These are phyloP conservation scores for Debaryomyces prosopidis DNA, from an alignment of 805 yeast species.

Conservation along the genomic window DNA sequence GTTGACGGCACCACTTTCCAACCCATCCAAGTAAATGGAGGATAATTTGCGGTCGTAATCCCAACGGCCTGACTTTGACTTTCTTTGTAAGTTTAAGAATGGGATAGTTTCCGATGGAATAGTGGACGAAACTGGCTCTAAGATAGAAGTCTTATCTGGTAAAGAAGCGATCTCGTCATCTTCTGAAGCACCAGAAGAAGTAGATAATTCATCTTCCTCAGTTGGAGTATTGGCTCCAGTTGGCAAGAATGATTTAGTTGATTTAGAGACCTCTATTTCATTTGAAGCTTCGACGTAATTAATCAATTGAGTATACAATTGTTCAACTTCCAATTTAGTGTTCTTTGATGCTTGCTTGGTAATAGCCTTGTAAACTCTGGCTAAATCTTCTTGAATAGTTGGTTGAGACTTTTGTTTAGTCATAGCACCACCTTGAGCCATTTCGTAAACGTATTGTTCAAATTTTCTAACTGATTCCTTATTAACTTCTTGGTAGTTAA, in stretches of 20 bases:
- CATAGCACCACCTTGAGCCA: conserved; percentile 92
- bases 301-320: conserved; percentile 68
- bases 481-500: conserved; percentile 79
- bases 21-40: conserved; percentile 78
- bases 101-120: conserved; percentile 87
- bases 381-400: conserved; percentile 80
- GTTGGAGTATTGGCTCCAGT: conserved; percentile 39
- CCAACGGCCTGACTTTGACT: conserved; percentile 71
- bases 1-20: conserved; percentile 91
- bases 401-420: conserved; percentile 66
- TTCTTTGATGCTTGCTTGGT: conserved; percentile 65
- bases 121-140: conserved; percentile 70
- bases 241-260: conserved; percentile 53
- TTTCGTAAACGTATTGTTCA: conserved; percentile 92
- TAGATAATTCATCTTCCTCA: conserved; percentile 40
- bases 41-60: conserved; percentile 78
- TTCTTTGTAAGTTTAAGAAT: conserved; percentile 88
- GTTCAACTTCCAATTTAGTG: conserved; percentile 70
- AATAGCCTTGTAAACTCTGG: conserved; percentile 79
- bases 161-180: conserved; percentile 87
- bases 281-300: conserved; percentile 66
- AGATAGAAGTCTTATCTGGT: conserved; percentile 66
- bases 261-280: conserved; percentile 68
- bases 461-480: conserved; percentile 91
- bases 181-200: conserved; percentile 42